Evolutionary conservation across 1,139 yeast species (phyloP).

Genomic region (Tardiomyces depauwii): DNA sequence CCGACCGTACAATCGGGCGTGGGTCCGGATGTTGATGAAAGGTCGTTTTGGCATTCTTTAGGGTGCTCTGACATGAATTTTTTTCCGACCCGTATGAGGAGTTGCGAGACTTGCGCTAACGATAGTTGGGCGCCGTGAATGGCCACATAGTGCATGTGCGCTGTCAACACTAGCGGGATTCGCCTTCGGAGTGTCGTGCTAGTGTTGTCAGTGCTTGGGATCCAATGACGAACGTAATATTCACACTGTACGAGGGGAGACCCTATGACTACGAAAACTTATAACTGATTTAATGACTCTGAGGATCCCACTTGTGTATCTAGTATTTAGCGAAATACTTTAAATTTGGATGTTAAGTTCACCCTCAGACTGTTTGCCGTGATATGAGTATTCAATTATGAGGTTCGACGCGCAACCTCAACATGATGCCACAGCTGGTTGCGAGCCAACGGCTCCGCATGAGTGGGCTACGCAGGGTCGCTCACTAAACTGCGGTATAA

Average conservation of each 20-base stretch:
- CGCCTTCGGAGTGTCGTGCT: not conserved
- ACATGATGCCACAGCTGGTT: too few species aligned
- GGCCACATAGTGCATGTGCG: too few species aligned
- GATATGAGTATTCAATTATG: too few species aligned
- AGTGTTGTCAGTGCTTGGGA: not conserved
- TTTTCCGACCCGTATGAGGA: too few species aligned
- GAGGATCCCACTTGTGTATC: constrained; percentile 1
- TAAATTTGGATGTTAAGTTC: too few species aligned
- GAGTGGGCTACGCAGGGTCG: too few species aligned
- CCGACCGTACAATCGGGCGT: constrained; percentile 5
- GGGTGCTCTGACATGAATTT: constrained; percentile 3
- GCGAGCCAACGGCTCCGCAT: too few species aligned
- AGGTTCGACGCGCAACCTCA: too few species aligned
- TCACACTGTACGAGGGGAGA: constrained; percentile 11
- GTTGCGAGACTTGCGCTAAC: too few species aligned
- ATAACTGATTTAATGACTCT: constrained; percentile 10
- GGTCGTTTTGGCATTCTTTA: constrained; percentile 4
- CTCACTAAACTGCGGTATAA: not conserved
- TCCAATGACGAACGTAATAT: constrained; percentile 8
- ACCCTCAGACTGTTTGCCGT: too few species aligned
- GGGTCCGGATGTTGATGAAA: constrained; percentile 7
- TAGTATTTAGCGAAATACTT: too few species aligned
- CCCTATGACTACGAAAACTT: constrained; percentile 7
- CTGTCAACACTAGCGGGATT: not conserved
- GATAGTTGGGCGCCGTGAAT: too few species aligned